Percentiles rank a stretch among this genome's conserved stretches.
These are phyloP conservation scores for Nothophytophthora sp. DNA, from an alignment of 352 stramenopile species.

Conservation along the genomic window DNA sequence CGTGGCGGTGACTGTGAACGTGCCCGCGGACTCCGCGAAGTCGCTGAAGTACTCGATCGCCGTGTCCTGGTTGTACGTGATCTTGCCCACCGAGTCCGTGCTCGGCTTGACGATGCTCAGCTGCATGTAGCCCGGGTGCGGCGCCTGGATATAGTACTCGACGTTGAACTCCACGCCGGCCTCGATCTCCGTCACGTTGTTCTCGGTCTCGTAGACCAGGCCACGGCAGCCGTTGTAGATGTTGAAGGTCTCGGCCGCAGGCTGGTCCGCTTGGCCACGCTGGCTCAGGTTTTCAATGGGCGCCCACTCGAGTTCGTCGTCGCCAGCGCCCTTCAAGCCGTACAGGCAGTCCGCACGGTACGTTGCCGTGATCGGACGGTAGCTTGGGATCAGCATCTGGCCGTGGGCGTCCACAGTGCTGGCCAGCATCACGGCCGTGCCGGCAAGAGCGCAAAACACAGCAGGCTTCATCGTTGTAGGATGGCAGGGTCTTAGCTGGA, in stretches of 20 bases:
- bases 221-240: constrained; percentile 64
- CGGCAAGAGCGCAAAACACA: constrained; percentile 27
- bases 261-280: constrained; percentile 46
- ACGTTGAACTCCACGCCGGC: constrained; percentile 35
- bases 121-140: constrained; percentile 49
- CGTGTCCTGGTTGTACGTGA: constrained; percentile 47
- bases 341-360: constrained; percentile 42
- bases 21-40: constrained; percentile 32
- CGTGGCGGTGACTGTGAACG: constrained; percentile 31
- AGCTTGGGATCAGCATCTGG: constrained; percentile 35
- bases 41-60: constrained; percentile 34
- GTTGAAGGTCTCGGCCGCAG: constrained; percentile 44
- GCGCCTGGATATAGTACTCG: constrained; percentile 45
- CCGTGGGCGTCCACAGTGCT: constrained; percentile 30
- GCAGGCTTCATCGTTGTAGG: constrained; percentile 27
- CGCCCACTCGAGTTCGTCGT: constrained; percentile 50
- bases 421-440: constrained; percentile 16
- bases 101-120: constrained; percentile 56
- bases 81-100: constrained; percentile 35
- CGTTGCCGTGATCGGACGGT: constrained; percentile 35
- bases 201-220: constrained; percentile 48
- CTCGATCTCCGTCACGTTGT: constrained; percentile 46
- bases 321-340: constrained; percentile 43
- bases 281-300: constrained; percentile 58
- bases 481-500: background rate